Evolutionary conservation across 169 alveolate genomes (phyloP), one percentile per base, ranked within the genome.

Genomic region (Cryptosporidium xiaoi): DNA sequence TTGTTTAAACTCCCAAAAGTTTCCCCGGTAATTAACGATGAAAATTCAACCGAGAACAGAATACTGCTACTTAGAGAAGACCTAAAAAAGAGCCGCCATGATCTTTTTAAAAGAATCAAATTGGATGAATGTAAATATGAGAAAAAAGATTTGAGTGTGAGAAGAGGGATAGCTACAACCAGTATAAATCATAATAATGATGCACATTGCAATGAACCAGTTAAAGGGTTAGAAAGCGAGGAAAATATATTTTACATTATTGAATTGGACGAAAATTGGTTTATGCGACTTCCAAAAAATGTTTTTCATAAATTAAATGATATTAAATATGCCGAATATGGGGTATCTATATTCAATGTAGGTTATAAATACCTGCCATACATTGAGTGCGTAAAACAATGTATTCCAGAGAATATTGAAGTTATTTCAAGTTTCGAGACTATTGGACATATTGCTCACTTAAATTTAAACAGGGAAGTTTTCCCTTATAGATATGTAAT

Each of bases 401-500:
- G 60, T 18, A 62, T 77, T 44, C 71, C 89, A 13, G 91, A 66
- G 12, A 64, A 69, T 29, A 83, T 67, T 51, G 91, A 67, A 34
- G 55, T 93, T 8, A 95, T 95, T 3, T 84, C 93, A 24, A 94
- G 97, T 31, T 94, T 93, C 66, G 97, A 94, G 91, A 92, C 94
- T 8, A 77, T 93, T 8, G 97, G 97, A 27, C 94, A 94, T 84
- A 92, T 94, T 29, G 95, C 96, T 0, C 97, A 94, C 67, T 58
- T 91, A 83, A 94, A 94, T 82, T 64, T 94, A 65, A 64, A 82
- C 16, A 93, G 89, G 20, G 90, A 91, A 13, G 90, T 82, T 40
- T 71, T 90, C 20, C 85, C 91, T 46, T 92, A 91, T 77, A 90
- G 91, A 64, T 85, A 92, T 71, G 20, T 90, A 18, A 84, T 94